Conservation (phyloP, 2,329 filamentous ascomycete species). For the Cladophialophora immunda region DNA sequence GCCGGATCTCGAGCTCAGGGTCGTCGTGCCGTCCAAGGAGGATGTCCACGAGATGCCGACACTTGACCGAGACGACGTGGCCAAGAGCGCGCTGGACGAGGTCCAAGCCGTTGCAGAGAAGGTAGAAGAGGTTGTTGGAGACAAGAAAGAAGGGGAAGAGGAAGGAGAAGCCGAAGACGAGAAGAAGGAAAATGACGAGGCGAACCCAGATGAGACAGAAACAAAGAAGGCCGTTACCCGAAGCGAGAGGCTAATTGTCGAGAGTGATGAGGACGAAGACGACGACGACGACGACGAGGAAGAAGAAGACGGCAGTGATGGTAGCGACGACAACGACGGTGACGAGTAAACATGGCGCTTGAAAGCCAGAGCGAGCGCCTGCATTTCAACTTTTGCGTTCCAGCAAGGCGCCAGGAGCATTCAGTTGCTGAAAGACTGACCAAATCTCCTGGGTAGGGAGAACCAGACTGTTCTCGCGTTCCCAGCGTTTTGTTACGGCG, state of each 20-base stretch:
- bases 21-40: slow-evolving; percentile 54
- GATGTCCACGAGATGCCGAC: slow-evolving; percentile 50
- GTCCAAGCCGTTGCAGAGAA: slow-evolving; percentile 32
- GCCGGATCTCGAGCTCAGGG: slow-evolving; percentile 58
- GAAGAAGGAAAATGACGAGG: slow-evolving; percentile 6
- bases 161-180: neutral
- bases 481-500: neutral
- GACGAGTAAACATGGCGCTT: slow-evolving; percentile 1
- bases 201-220: neutral
- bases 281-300: slow-evolving; percentile 2
- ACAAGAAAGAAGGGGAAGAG: slow-evolving; percentile 30
- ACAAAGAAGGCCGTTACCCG: slow-evolving; percentile 21
- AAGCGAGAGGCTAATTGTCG: slow-evolving; percentile 31
- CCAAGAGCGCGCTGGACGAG: slow-evolving; percentile 38
- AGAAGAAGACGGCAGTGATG: neutral
- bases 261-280: slow-evolving; percentile 21
- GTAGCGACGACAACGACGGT: slow-evolving; percentile 13
- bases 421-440: neutral
- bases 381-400: slow-evolving; percentile 7
- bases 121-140: slow-evolving; percentile 25
- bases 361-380: slow-evolving; percentile 11
- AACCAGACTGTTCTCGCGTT: neutral
- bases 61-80: slow-evolving; percentile 53
- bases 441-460: neutral
- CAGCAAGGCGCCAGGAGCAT: slow-evolving; percentile 20